Conservation (phyloP, 306 rosid genomes). For the Senna siamea region DNA sequence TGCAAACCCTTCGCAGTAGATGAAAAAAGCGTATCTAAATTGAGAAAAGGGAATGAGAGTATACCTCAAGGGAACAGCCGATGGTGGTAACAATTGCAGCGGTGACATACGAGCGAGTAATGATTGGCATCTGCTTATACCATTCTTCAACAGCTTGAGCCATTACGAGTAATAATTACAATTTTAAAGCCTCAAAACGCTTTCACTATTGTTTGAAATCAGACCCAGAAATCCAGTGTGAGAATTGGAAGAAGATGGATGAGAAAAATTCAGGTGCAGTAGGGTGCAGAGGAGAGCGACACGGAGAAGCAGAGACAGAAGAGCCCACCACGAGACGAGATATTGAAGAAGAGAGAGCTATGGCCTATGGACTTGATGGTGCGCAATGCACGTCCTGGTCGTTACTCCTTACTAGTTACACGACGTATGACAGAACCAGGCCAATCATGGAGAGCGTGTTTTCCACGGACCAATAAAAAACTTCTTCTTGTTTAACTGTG, state of each 20-base stretch:
- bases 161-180: constrained; percentile 41
- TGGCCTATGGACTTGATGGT: too few relatives aligned
- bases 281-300: not conserved
- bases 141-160: constrained; percentile 99
- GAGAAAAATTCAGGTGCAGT: not conserved
- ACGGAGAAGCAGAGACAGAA: not conserved
- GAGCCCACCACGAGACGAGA: not conserved
- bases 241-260: not conserved
- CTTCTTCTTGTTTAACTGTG: not conserved
- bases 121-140: constrained; percentile 97
- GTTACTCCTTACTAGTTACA: too few relatives aligned
- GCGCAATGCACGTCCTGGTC: not conserved
- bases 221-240: not conserved
- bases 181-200: not conserved
- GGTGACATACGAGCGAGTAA: constrained; percentile 90
- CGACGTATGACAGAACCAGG: constrained; percentile 37
- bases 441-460: constrained; percentile 52
- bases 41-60: not conserved
- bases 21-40: not conserved
- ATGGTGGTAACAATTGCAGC: constrained; percentile 92
- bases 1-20: not conserved
- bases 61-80: constrained; percentile 93
- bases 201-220: not conserved
- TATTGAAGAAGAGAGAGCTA: too few relatives aligned
- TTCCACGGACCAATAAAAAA: constrained; percentile 46